A percentile compares a stretch with the other conserved stretches of the same genome.
These are phyloP conservation scores for Galerina marginata DNA, from an alignment of 768 basidiomycete genomes.

Conservation along the genomic window DNA sequence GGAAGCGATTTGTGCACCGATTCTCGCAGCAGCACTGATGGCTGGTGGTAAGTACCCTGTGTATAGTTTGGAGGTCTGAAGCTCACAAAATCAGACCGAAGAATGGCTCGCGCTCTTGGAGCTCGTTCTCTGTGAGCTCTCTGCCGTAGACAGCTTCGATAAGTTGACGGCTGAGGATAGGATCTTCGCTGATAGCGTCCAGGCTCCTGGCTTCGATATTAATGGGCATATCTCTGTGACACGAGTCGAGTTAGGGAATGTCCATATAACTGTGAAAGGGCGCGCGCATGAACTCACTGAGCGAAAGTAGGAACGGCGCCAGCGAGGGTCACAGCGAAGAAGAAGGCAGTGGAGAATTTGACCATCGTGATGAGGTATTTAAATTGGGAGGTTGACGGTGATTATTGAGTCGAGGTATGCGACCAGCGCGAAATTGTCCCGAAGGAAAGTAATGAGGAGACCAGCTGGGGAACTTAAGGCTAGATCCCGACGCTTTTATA, in stretches of 20 bases:
- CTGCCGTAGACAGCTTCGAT: slow-evolving; percentile 6
- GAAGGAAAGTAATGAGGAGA: slow-evolving; percentile 4
- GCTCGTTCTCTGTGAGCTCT: slow-evolving; percentile 11
- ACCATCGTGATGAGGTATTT: background rate
- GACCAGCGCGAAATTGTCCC: slow-evolving; percentile 7
- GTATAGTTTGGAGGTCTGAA: too few species aligned
- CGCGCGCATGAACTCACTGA: background rate
- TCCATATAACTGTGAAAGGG: background rate
- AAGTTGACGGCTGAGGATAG: background rate
- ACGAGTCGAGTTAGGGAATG: background rate
- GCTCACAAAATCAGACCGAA: slow-evolving; percentile 9
- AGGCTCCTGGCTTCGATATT: background rate
- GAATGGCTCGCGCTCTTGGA: slow-evolving; percentile 9
- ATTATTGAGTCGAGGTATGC: slow-evolving; percentile 5
- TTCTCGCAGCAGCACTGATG: slow-evolving; percentile 5
- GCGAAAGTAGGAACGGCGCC: slow-evolving; percentile 4
- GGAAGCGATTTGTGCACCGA: slow-evolving; percentile 3
- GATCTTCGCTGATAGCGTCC: background rate
- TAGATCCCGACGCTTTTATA: background rate
- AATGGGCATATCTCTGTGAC: background rate
- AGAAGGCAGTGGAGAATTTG: slow-evolving; percentile 2
- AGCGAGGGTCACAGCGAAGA: background rate
- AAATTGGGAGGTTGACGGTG: background rate
- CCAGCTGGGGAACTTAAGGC: slow-evolving; percentile 1
- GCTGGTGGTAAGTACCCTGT: background rate